phyloP scores from a whole-genome alignment of 305 asterid genomes.

The Fraxinus sp. region DNA sequence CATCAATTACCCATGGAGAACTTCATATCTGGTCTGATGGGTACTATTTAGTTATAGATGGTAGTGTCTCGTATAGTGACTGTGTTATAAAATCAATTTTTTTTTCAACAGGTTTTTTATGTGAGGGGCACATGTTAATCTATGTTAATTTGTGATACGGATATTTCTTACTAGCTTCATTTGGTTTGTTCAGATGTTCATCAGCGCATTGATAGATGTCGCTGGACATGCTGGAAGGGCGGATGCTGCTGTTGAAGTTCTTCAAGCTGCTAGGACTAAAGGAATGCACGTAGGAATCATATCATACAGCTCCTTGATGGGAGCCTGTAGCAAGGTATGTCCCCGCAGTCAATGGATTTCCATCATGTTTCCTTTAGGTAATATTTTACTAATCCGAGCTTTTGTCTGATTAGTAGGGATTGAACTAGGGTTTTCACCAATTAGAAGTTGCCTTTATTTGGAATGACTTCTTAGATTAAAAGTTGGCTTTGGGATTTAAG shows the following conservation, averaged over 20 bases:
- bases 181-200: slow-evolving; percentile 61
- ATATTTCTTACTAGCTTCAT: slow-evolving; percentile 25
- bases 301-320: slow-evolving; percentile 97
- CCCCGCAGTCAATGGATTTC: neutral
- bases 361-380: slow-evolving; percentile 10
- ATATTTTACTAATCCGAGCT: neutral
- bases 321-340: slow-evolving; percentile 95
- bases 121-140: neutral
- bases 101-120: neutral
- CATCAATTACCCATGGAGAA: neutral
- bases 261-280: slow-evolving; percentile 69
- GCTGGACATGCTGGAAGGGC: slow-evolving; percentile 95
- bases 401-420: slow-evolving; percentile 13
- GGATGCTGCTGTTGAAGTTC: slow-evolving; percentile 89
- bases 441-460: neutral
- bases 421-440: slow-evolving; percentile 8
- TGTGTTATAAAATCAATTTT: neutral
- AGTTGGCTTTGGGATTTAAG: neutral
- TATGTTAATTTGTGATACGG: neutral
- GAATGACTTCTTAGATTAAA: neutral
- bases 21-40: neutral
- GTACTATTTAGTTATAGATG: neutral
- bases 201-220: slow-evolving; percentile 94
- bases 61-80: neutral
- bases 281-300: slow-evolving; percentile 78